Conservation (phyloP, 768 basidiomycete genomes). For the Pulveroboletus sp. region DNA sequence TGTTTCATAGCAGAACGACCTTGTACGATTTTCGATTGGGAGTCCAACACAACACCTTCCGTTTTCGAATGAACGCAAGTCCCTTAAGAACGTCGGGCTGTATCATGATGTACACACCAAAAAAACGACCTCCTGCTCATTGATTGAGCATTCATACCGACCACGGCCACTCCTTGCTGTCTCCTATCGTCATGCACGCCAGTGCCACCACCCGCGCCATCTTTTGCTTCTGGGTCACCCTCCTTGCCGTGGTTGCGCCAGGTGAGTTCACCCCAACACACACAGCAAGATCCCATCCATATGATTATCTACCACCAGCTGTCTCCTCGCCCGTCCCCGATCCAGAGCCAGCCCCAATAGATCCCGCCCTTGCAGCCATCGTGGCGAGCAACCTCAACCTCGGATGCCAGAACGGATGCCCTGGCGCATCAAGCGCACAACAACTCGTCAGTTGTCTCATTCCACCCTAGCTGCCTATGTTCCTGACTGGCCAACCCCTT, state of each 20-base stretch:
- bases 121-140: conserved; percentile 4
- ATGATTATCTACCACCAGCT: conserved; percentile 5
- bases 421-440: conserved; percentile 14
- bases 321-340: conserved; percentile 20
- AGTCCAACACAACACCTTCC: conserved; percentile 1
- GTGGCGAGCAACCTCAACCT: conserved; percentile 24
- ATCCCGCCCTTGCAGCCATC: conserved; percentile 11
- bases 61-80: conserved; percentile 8
- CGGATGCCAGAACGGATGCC: conserved; percentile 22
- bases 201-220: conserved; percentile 6
- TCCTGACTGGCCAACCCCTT: background rate
- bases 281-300: too few relatives aligned
- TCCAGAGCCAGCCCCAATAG: conserved; percentile 24
- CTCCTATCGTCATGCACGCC: conserved; percentile 11
- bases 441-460: conserved; percentile 14
- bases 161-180: background rate
- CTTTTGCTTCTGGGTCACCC: conserved; percentile 18
- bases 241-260: conserved; percentile 18
- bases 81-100: conserved; percentile 5
- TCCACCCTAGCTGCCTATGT: background rate
- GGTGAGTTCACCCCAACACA: conserved; percentile 7
- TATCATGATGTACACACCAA: background rate
- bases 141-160: conserved; percentile 2
- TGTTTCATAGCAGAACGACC: conserved; percentile 2
- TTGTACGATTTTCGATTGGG: background rate